Evolutionary conservation across 1,284 basidiomycete species (phyloP), one percentile per base, ranked within the genome.

Genomic region (Ceratorhiza oryzae-sativae): DNA sequence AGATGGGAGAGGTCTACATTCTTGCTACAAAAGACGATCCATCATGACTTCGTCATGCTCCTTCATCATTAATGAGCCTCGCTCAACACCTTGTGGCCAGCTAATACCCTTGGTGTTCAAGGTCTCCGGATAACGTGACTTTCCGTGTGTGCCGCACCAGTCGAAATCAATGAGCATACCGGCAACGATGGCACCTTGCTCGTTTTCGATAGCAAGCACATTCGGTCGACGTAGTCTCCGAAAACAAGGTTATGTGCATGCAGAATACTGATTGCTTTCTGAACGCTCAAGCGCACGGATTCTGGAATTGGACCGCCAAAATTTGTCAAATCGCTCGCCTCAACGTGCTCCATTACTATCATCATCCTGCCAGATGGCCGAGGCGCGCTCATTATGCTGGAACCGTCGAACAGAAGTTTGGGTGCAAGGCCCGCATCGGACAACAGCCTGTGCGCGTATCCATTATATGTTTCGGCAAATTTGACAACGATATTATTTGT

Each of bases 371-470:
- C 53, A 15, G 30, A 55, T 27, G 20, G 27, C 13, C 20, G 39
- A 39, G 39, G 27, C 20, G 32, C 62, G 18, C 67, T 34, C 15
- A 12, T 12, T n/a, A 32, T 5, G 15, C 41, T 30, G 13, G 67
- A n/a, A 30, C 71, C 71, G 27, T 46, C 41, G 48, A 39, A 61
- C 39, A 72, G 39, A 10, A 76, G 71, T 58, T n/a, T 18, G 0
- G 74, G 75, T 1, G 75, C 73, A 36, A 74, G 61, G 2, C 53
- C 45, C 9, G 61, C 34, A 1, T 73, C 53, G 36, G 75, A 67
- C 13, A 75, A 68, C 5, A 73, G n/a, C 6, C 34, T 13, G 36
- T 76, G 75, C 0, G 65, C 75, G 0, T 46, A 6, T 25, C 6
- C 60, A 27, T 67, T 46, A 46, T 75, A 75, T 1, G 1, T 3